phyloP scores from a whole-genome alignment of 495 filamentous ascomycete species.

The Pseudotulostoma volvatum region DNA sequence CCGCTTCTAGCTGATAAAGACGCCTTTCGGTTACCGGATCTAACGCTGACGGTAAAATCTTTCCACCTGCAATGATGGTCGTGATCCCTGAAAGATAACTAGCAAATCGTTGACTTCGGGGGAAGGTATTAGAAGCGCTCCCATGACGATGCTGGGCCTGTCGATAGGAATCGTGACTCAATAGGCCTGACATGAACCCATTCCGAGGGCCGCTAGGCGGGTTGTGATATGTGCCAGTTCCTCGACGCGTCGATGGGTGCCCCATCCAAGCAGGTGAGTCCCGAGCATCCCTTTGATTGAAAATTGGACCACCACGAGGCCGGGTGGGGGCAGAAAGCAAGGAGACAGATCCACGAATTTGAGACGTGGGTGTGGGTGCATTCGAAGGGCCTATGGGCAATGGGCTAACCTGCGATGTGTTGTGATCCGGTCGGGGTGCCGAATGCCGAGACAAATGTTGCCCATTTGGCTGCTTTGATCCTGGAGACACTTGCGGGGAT shows the following conservation, averaged over 20 bases:
- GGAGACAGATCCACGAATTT: conserved; percentile 31
- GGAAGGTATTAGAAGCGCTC: conserved; percentile 32
- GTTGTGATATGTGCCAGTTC: conserved; percentile 16
- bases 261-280: conserved; percentile 14
- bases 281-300: conserved; percentile 13
- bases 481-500: neutral
- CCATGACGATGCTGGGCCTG: conserved; percentile 28
- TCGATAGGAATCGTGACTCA: conserved; percentile 19
- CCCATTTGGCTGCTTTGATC: neutral
- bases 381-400: conserved; percentile 33
- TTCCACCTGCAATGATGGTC: conserved; percentile 36
- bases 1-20: conserved; percentile 35
- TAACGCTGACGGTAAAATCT: conserved; percentile 18
- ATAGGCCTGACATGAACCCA: conserved; percentile 14
- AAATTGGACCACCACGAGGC: conserved; percentile 32
- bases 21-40: conserved; percentile 30
- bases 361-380: conserved; percentile 28
- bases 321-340: conserved; percentile 43
- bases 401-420: conserved; percentile 17
- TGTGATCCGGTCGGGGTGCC: conserved; percentile 16
- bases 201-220: conserved; percentile 30
- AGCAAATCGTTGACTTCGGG: conserved; percentile 33
- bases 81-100: conserved; percentile 36
- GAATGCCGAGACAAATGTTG: neutral
- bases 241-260: conserved; percentile 22